Evolutionary conservation across 192 early-diverging fungal genomes (phyloP).

Genomic region (Cetraspora pellucida): DNA sequence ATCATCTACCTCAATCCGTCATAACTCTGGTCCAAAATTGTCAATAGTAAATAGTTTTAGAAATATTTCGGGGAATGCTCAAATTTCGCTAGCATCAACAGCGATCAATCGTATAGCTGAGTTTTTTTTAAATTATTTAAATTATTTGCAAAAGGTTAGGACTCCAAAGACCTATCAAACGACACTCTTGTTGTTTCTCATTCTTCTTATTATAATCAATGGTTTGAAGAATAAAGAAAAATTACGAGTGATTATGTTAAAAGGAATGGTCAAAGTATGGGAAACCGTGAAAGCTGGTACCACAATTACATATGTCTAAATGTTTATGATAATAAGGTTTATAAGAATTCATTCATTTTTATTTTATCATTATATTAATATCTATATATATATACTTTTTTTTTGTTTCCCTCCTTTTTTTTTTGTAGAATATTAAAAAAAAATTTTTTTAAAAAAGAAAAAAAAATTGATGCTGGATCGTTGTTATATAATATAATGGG

Average conservation of each 20-base stretch:
- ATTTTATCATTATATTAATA: too few relatives aligned
- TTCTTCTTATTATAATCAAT: not conserved
- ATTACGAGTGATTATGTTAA: not conserved
- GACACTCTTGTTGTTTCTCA: slow-evolving; percentile 9
- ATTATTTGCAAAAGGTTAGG: not conserved
- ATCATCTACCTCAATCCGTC: not conserved
- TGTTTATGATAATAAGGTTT: too few relatives aligned
- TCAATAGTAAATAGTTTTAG: not conserved
- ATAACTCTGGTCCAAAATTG: not conserved
- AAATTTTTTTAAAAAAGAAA: too few relatives aligned
- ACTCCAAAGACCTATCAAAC: not conserved
- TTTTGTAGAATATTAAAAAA: too few relatives aligned
- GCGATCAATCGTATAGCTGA: not conserved
- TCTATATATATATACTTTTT: too few relatives aligned
- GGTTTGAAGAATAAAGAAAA: slow-evolving; percentile 1
- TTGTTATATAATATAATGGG: too few relatives aligned
- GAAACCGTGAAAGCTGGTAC: slow-evolving; percentile 28
- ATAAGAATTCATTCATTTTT: too few relatives aligned
- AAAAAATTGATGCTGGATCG: too few relatives aligned
- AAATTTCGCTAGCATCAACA: not conserved
- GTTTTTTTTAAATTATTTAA: not conserved
- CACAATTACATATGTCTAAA: slow-evolving; percentile 4
- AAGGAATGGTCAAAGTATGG: slow-evolving; percentile 7
- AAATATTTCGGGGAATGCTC: not conserved
- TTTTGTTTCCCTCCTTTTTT: too few relatives aligned